Evolutionary conservation across 805 yeast genomes (phyloP).

Genomic region (Kodamaea leandrae): DNA sequence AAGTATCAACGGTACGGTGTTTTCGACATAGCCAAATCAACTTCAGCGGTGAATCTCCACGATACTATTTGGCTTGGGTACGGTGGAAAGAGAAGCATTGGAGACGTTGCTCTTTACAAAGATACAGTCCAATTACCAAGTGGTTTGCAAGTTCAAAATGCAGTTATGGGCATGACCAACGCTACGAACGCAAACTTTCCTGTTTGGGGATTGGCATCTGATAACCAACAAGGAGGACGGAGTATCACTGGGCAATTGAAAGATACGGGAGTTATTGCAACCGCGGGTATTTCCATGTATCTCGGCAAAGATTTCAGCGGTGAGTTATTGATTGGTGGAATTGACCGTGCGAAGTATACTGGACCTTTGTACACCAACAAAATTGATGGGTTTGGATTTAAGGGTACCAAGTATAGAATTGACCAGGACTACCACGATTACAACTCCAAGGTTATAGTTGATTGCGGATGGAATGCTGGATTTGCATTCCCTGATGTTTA

Average conservation of each 20-base stretch:
- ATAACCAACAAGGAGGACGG: not conserved
- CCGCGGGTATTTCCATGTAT: not conserved
- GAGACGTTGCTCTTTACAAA: not conserved
- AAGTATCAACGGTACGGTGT: not conserved
- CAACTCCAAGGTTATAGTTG: not conserved
- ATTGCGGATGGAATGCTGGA: not conserved
- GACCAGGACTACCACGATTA: not conserved
- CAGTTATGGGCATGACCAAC: not conserved
- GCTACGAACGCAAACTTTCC: not conserved
- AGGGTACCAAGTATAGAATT: not conserved
- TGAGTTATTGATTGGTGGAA: not conserved
- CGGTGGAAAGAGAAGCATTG: not conserved
- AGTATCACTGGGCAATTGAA: too few species aligned
- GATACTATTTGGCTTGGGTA: not conserved
- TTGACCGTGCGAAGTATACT: not conserved
- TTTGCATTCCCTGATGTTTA: not conserved
- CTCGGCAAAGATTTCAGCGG: not conserved
- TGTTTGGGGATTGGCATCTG: not conserved
- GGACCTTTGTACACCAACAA: not conserved
- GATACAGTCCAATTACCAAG: not conserved
- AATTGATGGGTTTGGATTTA: not conserved
- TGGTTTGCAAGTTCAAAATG: not conserved
- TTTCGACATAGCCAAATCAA: not conserved
- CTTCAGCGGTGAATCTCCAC: not conserved
- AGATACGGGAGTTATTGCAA: not conserved